These are phyloP conservation scores for Aspergillus costaricaensis DNA, from an alignment of 2,329 filamentous ascomycete species.

Conservation along the genomic window DNA sequence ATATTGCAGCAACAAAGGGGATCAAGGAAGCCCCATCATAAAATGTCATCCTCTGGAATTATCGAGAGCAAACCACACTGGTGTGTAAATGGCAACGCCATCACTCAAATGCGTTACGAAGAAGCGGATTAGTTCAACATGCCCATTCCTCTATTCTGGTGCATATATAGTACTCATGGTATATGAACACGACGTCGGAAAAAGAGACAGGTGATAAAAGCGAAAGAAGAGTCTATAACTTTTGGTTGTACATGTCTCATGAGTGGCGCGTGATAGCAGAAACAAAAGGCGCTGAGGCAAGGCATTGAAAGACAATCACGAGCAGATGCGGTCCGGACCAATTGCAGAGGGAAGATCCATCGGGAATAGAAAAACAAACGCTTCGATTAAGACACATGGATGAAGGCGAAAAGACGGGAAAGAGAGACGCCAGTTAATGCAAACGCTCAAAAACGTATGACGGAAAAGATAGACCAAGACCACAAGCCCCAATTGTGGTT, in stretches of 20 bases:
- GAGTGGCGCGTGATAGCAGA: neutral
- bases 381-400: constrained; percentile 32
- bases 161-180: neutral
- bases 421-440: constrained; percentile 5
- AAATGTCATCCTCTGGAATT: too few relatives aligned
- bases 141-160: too few relatives aligned
- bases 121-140: too few relatives aligned
- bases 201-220: neutral
- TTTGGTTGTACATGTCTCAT: constrained; percentile 13
- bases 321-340: neutral
- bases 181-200: neutral
- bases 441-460: neutral
- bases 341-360: constrained; percentile 1
- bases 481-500: neutral
- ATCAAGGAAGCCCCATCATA: too few relatives aligned
- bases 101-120: too few relatives aligned
- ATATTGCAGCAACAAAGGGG: too few relatives aligned
- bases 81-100: too few relatives aligned
- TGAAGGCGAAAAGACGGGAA: neutral
- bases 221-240: constrained; percentile 13
- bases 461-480: neutral
- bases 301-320: neutral
- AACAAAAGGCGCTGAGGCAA: neutral
- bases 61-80: too few relatives aligned
- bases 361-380: constrained; percentile 7